Conservation (phyloP, 2,329 filamentous ascomycete species). For the Coniochaeta sp. region DNA sequence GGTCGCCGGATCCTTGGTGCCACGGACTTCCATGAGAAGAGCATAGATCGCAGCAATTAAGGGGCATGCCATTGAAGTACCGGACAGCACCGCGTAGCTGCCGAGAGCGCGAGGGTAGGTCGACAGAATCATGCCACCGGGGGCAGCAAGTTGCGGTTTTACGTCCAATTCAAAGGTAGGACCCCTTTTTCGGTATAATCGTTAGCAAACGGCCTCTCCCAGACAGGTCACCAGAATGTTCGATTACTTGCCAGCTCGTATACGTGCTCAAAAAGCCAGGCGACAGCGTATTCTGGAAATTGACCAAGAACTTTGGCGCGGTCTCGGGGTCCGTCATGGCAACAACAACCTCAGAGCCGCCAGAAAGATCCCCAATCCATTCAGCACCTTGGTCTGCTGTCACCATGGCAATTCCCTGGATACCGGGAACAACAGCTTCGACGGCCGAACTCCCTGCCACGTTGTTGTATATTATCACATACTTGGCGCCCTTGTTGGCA, state of each 20-base stretch:
- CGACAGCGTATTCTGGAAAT: slow-evolving; percentile 30
- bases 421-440: slow-evolving; percentile 14
- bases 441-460: slow-evolving; percentile 24
- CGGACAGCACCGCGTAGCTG: slow-evolving; percentile 40
- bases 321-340: slow-evolving; percentile 33
- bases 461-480: slow-evolving; percentile 57
- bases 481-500: slow-evolving; percentile 46
- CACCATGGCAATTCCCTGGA: slow-evolving; percentile 34
- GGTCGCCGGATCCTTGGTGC: slow-evolving; percentile 40
- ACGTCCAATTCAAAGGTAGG: slow-evolving; percentile 51
- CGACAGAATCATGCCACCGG: slow-evolving; percentile 42
- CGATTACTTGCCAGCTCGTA: no score
- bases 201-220: no score
- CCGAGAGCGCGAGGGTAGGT: slow-evolving; percentile 36
- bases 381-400: slow-evolving; percentile 29
- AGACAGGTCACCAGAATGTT: no score
- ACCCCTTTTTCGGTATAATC: no score
- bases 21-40: slow-evolving; percentile 43
- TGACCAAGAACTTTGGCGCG: slow-evolving; percentile 24
- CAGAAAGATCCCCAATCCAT: slow-evolving; percentile 36
- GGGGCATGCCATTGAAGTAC: slow-evolving; percentile 49
- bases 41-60: slow-evolving; percentile 44
- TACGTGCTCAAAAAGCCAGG: slow-evolving; percentile 45
- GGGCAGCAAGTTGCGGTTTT: slow-evolving; percentile 39
- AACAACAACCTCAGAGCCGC: slow-evolving; percentile 34